Base-by-base conservation (phyloP, 1,284 basidiomycete species). In the Pseudozyma hubeiensis region DNA sequence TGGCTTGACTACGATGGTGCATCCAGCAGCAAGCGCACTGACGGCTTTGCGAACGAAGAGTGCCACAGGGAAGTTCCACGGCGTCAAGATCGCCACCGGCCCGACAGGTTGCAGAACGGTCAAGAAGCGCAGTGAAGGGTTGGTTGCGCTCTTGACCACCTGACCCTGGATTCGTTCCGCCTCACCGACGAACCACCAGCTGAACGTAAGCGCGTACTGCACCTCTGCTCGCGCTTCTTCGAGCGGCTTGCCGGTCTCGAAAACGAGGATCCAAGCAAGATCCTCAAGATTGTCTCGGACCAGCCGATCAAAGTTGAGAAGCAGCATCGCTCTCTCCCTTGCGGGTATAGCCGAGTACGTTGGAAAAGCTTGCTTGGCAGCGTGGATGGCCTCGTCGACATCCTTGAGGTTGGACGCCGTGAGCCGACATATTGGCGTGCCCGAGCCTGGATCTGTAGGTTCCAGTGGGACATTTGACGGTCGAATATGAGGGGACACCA, bases 1-100 rank as follows among this genome's bases (percentile, higher is more conserved):
- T 4, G 95, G 94, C 83, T 99, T 99, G 85, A 97, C 90, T 49
- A 99, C 95, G 1, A 90, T 89, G 0, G 96, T 98, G 85, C 96
- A 99, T 19, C 97, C 97, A 13, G 94, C 94, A 7, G 94, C 86
- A 11, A 99, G 89, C 16, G 93, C 93, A 43, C 93, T 91, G 19
- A 90, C 93, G n/a, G 95, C 86, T 85, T 96, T 96, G 31, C 93
- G 90, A 0, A 92, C 92, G 46, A 93, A 92, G 70, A 83, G 80
- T n/a, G 78, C 82, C n/a, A 78, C 74, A 7, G 82, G 81, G 53
- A 83, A 83, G 69, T 81, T 78, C 79, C 79, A 80, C 1, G 81
- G 81, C 35, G 79, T 85, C 69, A 87, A 85, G 59, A 86, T 86
- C 37, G 84, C 83, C 11, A 75, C 81, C 1, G 87, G 86, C 13